Percentiles rank a stretch among this genome's conserved stretches.
These are phyloP conservation scores for Paecilomyces sp. DNA, from an alignment of 2,329 filamentous ascomycete species.

Conservation along the genomic window DNA sequence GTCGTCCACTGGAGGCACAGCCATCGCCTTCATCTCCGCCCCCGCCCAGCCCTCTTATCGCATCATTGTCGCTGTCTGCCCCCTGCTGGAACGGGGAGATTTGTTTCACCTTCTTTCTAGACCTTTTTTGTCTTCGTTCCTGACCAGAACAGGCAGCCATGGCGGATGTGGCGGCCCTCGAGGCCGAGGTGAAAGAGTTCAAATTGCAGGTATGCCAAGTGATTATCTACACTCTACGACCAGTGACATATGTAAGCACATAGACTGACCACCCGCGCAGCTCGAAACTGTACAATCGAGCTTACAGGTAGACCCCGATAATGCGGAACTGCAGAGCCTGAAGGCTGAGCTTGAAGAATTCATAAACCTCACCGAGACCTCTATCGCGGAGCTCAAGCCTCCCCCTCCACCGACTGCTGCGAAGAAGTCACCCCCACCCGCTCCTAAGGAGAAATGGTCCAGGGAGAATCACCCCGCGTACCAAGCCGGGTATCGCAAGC, in stretches of 20 bases:
- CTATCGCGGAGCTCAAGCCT: constrained; percentile 73
- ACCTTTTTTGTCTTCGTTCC: not conserved
- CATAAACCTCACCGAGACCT: constrained; percentile 70
- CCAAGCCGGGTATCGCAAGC: constrained; percentile 52
- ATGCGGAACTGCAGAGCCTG: constrained; percentile 68
- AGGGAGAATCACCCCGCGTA: constrained; percentile 73
- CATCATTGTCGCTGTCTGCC: not conserved
- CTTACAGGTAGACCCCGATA: constrained; percentile 73
- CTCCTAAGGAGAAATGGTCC: constrained; percentile 67
- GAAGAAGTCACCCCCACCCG: constrained; percentile 42
- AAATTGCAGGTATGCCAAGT: constrained; percentile 44
- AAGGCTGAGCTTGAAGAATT: constrained; percentile 75
- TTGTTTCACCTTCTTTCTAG: not conserved
- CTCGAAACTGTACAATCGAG: constrained; percentile 71
- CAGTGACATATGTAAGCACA: not conserved
- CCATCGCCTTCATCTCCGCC: not conserved
- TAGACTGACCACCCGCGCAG: constrained; percentile 36
- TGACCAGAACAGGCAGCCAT: not conserved
- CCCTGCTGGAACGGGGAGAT: not conserved
- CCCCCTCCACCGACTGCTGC: constrained; percentile 41
- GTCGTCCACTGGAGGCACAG: not conserved
- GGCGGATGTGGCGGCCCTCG: constrained; percentile 34
- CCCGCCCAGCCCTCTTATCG: not conserved
- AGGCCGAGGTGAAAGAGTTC: constrained; percentile 52
- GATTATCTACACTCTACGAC: not conserved